Base-by-base conservation (phyloP, 106 monocot species). In the Acorus calamus region DNA sequence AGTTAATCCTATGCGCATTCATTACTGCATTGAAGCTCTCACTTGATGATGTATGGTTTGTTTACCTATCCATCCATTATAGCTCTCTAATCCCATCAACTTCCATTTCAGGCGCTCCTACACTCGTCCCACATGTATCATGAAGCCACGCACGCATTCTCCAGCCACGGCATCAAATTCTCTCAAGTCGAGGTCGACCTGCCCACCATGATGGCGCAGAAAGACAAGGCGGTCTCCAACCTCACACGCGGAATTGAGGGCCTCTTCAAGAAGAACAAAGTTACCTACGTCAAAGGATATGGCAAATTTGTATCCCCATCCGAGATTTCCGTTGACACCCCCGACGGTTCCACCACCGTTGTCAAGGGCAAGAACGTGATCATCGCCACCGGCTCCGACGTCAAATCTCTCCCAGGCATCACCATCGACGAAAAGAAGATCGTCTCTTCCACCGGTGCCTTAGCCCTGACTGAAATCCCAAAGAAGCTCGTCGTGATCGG, bases 401-500 rank as follows among this genome's bases (percentile, higher is more conserved):
- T 88, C 43, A 83, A 83, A 73, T 56, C 83, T 2, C 75, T 88
- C 47, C 87, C 83, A 53, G 87, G 87, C 47, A 47, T 88, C 43
- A 61, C 77, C 3, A 88, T 88, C 47, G 87, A 88, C 57, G 87
- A 88, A 77, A 80, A 88, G 66, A 88, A 78, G 74, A 87, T 94
- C 48, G 93, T 94, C 14, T 89, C 93, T 14, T 94, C 93, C 6
- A 93, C 93, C 10, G 93, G 93, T 3, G 93, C 93, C 14, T 65
- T 94, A 7, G 57, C 73, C 57, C 62, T 94, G 49, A 53, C 70
- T 5, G 81, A 79, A 52, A 69, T 94, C 14, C 93, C 93, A 7
- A 86, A 81, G 72, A 89, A 79, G 57, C 75, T 94, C 7, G 81
- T 89, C 56, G 93, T 94, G 6, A 94, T 94, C 55, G 93, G 93